Base-by-base conservation (phyloP, 2,329 filamentous ascomycete genomes). In the Nemania abortiva region DNA sequence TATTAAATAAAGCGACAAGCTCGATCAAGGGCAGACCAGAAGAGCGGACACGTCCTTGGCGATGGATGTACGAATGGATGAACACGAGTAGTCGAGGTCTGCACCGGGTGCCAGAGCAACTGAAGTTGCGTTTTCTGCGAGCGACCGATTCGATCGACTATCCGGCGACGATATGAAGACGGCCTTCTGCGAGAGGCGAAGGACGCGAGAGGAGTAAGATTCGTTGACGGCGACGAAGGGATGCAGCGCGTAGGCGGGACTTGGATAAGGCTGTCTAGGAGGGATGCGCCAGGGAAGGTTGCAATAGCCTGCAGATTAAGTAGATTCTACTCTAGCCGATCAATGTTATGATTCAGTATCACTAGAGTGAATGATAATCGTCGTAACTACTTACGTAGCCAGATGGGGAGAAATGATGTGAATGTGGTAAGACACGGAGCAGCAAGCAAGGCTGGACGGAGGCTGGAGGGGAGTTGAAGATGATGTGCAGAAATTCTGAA, bases 401-500 rank as follows among this genome's bases (percentile, higher is more conserved):
- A 37, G 58, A 63, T 59, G 29, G 10, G 22, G 15, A 22, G 42
- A n/a, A 47, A 20, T 58, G 45, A n/a, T 49, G 27, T 49, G 27
- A 27, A 63, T 54, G 49, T 20, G 62, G 55, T 24, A 53, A 54
- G 18, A 54, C 54, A n/a, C n/a, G n/a, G 22, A 22, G 49, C 15
- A 31, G 22, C 5, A 53, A 59, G 45, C 54, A 59, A 68, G 65
- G 69, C 59, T 57, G 50, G 50, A 50, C 7, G 31, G 56, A 63
- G 45, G 56, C 56, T 68, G 66, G 69, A 56, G 65, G 56, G 39
- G 24, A 60, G 49, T 34, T 60, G 49, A 61, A 56, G 47, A 57
- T 57, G 42, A 59, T 49, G 50, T 63, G 66, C 54, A 69, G 58
- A 68, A 70, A 65, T 65, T 55, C 65, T 65, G 63, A 70, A 61